phyloP scores from a whole-genome alignment of 768 basidiomycete species.

The Galerina sulciceps region DNA sequence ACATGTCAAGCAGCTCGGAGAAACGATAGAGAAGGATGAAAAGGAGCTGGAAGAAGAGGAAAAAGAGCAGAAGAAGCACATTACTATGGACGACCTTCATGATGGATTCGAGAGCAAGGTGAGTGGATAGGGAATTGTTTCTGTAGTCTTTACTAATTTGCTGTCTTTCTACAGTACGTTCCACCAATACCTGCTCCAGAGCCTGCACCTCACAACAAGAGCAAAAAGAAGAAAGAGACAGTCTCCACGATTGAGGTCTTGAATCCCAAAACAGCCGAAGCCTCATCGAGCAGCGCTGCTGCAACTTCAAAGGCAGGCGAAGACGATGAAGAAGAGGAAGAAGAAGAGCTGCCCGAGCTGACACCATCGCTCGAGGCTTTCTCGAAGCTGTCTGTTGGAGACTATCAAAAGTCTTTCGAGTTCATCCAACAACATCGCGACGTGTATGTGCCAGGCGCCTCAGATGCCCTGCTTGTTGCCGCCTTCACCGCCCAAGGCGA shows the following conservation, averaged over 20 bases:
- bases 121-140: not conserved
- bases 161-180: slow-evolving; percentile 57
- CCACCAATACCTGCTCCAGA: slow-evolving; percentile 73
- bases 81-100: slow-evolving; percentile 92
- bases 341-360: slow-evolving; percentile 74
- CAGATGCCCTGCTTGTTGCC: slow-evolving; percentile 89
- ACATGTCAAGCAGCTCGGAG: slow-evolving; percentile 69
- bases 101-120: slow-evolving; percentile 87
- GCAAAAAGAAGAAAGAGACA: slow-evolving; percentile 43
- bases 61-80: slow-evolving; percentile 85
- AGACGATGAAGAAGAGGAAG: slow-evolving; percentile 46
- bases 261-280: slow-evolving; percentile 59
- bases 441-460: slow-evolving; percentile 83
- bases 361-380: slow-evolving; percentile 81
- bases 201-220: slow-evolving; percentile 58
- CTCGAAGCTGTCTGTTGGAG: slow-evolving; percentile 71
- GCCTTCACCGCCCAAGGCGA: slow-evolving; percentile 83
- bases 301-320: slow-evolving; percentile 8
- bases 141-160: not conserved
- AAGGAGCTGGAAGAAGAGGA: slow-evolving; percentile 67
- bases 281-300: slow-evolving; percentile 30
- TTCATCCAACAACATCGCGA: slow-evolving; percentile 89
- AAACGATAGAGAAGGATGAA: slow-evolving; percentile 65
- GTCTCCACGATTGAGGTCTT: slow-evolving; percentile 70
- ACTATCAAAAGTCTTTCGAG: slow-evolving; percentile 77